phyloP scores from a whole-genome alignment of 2,329 filamentous ascomycete species.

The Pseudogymnoascus sp. region DNA sequence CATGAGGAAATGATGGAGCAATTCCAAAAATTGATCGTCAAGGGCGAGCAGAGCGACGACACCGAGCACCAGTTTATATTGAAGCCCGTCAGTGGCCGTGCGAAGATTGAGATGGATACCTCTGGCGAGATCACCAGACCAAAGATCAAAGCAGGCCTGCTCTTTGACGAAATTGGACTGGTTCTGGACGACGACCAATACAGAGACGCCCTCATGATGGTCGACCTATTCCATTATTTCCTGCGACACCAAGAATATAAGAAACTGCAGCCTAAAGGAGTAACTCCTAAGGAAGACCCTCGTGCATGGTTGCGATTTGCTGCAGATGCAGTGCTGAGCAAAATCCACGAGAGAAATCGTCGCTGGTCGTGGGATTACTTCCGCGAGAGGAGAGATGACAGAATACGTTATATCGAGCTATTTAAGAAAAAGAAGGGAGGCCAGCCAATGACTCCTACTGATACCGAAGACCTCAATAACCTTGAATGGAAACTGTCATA shows the following conservation, averaged over 20 bases:
- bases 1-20: constrained; percentile 70
- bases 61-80: constrained; percentile 73
- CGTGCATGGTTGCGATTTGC: constrained; percentile 89
- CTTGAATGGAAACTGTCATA: constrained; percentile 86
- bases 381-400: constrained; percentile 82
- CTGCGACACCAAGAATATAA: constrained; percentile 97
- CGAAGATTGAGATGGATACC: constrained; percentile 92
- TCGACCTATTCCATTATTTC: constrained; percentile 97
- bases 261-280: constrained; percentile 74
- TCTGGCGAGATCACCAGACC: constrained; percentile 69
- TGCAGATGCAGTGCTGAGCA: constrained; percentile 76
- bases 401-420: constrained; percentile 77
- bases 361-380: constrained; percentile 97
- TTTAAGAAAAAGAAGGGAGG: constrained; percentile 86
- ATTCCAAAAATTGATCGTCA: constrained; percentile 73
- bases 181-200: constrained; percentile 98
- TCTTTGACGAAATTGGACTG: constrained; percentile 96
- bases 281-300: constrained; percentile 78
- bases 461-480: constrained; percentile 61
- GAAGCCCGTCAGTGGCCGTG: constrained; percentile 89
- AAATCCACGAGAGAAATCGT: constrained; percentile 89
- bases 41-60: constrained; percentile 47
- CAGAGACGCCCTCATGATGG: constrained; percentile 92
- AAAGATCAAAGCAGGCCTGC: constrained; percentile 78
- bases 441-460: constrained; percentile 55